Percentiles rank a stretch among this genome's conserved stretches.
phyloP scores from a whole-genome alignment of 495 filamentous ascomycete species.

The Talaromyces wortmannii region DNA sequence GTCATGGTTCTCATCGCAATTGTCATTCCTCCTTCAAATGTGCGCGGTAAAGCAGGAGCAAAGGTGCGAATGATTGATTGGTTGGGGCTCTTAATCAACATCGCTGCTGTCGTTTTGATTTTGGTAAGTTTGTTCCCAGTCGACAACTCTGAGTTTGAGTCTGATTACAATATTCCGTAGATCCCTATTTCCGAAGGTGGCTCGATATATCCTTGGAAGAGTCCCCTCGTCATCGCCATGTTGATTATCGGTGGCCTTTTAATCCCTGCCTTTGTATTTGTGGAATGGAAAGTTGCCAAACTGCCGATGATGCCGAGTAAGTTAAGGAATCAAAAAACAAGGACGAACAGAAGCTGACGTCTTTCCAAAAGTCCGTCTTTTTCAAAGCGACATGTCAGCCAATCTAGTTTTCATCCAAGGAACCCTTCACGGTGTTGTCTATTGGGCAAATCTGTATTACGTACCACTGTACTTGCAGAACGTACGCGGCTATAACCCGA shows the following conservation, averaged over 20 bases:
- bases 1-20: constrained; percentile 29
- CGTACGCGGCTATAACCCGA: constrained; percentile 23
- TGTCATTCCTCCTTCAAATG: constrained; percentile 48
- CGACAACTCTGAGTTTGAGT: background rate
- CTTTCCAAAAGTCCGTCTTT: background rate
- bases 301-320: constrained; percentile 19
- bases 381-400: background rate
- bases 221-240: constrained; percentile 39
- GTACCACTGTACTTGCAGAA: constrained; percentile 40
- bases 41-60: constrained; percentile 38
- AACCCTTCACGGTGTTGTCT: constrained; percentile 1
- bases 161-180: background rate
- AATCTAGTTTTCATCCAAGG: constrained; percentile 1
- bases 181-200: constrained; percentile 44
- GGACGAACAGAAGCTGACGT: background rate
- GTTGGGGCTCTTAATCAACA: constrained; percentile 27
- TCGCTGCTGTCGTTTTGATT: constrained; percentile 39
- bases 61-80: constrained; percentile 47
- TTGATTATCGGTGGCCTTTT: constrained; percentile 36
- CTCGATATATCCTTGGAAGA: constrained; percentile 43
- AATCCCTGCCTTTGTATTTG: constrained; percentile 36
- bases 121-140: constrained; percentile 19
- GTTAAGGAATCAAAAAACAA: background rate
- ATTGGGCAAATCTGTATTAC: constrained; percentile 36
- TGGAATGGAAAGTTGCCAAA: constrained; percentile 40